A percentile compares a stretch with the other conserved stretches of the same genome.
These are phyloP conservation scores for Trichoderma koningii DNA, from an alignment of 2,329 filamentous ascomycete species.

Conservation along the genomic window DNA sequence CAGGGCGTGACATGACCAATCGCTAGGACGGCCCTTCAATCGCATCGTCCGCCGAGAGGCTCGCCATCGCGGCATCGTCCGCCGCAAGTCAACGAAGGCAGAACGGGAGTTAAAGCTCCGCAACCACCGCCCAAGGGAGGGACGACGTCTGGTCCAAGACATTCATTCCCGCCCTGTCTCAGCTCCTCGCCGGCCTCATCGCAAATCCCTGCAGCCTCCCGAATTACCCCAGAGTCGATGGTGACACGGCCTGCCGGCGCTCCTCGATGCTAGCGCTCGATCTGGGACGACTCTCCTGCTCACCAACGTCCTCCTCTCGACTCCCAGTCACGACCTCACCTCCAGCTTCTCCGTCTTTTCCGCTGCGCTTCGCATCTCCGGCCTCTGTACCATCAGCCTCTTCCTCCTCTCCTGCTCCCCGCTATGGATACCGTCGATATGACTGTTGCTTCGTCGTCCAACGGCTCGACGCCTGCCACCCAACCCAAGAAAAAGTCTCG, in stretches of 20 bases:
- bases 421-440: constrained; percentile 13
- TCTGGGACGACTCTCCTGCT: not conserved
- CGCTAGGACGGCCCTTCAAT: not conserved
- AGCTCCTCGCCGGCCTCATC: too few relatives aligned
- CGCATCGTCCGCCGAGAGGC: not conserved
- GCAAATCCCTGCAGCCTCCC: not conserved
- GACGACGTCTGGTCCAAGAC: not conserved
- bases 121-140: not conserved
- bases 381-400: not conserved
- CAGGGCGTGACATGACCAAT: constrained; percentile 17
- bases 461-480: constrained; percentile 13
- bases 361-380: not conserved
- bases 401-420: not conserved
- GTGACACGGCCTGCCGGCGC: constrained; percentile 13
- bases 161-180: not conserved
- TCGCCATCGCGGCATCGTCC: not conserved
- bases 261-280: constrained; percentile 7
- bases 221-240: constrained; percentile 10
- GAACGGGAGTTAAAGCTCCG: too few relatives aligned
- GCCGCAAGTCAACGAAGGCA: too few relatives aligned
- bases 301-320: not conserved
- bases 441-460: constrained; percentile 2
- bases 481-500: constrained; percentile 53
- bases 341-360: not conserved
- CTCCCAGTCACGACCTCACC: not conserved